Percentiles rank a stretch among this genome's conserved stretches.
These are phyloP conservation scores for Pichia sp. DNA, from an alignment of 1,139 yeast genomes.

Conservation along the genomic window DNA sequence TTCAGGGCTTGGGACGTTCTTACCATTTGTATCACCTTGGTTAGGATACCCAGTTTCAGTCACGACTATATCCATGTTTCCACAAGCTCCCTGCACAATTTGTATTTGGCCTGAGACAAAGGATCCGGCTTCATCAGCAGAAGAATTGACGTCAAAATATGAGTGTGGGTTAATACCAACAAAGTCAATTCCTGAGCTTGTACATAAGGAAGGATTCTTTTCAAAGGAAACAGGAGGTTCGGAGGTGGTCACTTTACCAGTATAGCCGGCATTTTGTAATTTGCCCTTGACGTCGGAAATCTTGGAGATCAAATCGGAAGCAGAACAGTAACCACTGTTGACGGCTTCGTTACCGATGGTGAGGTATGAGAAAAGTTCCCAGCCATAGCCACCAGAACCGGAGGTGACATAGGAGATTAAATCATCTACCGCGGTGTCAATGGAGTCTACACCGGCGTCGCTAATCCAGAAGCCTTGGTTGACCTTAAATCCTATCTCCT, in stretches of 20 bases:
- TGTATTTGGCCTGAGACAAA: constrained; percentile 61
- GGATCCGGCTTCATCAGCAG: constrained; percentile 68
- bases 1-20: constrained; percentile 61
- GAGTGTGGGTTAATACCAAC: constrained; percentile 87
- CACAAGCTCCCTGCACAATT: constrained; percentile 49
- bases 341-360: constrained; percentile 89
- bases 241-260: constrained; percentile 72
- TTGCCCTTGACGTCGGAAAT: constrained; percentile 56
- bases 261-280: constrained; percentile 65
- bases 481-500: constrained; percentile 59
- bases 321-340: constrained; percentile 55
- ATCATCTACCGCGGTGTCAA: constrained; percentile 54
- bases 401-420: constrained; percentile 45
- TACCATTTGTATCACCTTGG: constrained; percentile 65
- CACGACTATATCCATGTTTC: constrained; percentile 44
- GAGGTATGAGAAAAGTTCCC: constrained; percentile 68
- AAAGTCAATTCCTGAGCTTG: constrained; percentile 61
- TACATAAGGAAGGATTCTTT: constrained; percentile 63
- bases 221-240: constrained; percentile 82
- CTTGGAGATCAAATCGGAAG: constrained; percentile 54
- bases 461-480: constrained; percentile 87
- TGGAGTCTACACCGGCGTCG: constrained; percentile 58
- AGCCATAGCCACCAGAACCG: constrained; percentile 49
- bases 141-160: constrained; percentile 61
- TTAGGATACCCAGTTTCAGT: constrained; percentile 93